Evolutionary conservation across 306 rosid genomes (phyloP), one percentile per base, ranked within the genome.

Genomic region (Acacia melanoxylon): DNA sequence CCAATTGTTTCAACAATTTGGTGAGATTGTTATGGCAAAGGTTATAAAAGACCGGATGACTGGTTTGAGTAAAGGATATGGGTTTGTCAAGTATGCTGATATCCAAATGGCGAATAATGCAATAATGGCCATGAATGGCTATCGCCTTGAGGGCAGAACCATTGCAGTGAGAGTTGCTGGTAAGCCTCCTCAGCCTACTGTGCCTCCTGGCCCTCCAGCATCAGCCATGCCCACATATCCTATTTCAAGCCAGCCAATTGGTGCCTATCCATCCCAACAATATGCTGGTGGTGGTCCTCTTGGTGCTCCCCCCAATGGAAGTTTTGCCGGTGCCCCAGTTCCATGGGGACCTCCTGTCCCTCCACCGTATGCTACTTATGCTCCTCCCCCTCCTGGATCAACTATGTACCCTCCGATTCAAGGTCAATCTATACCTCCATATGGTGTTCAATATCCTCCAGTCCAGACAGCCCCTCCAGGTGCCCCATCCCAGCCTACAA

Each of bases 131-230:
- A 95, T 95, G 99, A 95, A 92, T 83, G 99, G 98, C 76, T 93
- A 88, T 86, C 97, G 93, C 77, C 91, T 95, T 14, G 99, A 93
- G 82, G 97, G 97, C 29, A 87, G 98, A 81, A 93, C 98, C 41
- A 93, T 95, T 87, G 99, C 99, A 40, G 99, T 95, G 77, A 88
- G 99, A 85, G 98, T 95, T 62, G 98, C 99, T 33, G 99, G 99
- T 73, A 91, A 88, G 92, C 99, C 99, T 68, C 99, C 98, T 44
- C 98, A 93, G 90, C 97, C 99, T 73, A 86, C 83, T 56, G 93
- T 91, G 63, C 94, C 99, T 78, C 96, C 98, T 51, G 94, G 94
- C 6, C 98, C 98, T 2, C 98, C 98, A 0, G 86, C 94, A 7
- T 87, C 98, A 2, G 78, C 92, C 22, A 81, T 86, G 82, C 91